Evolutionary conservation across 1,284 basidiomycete genomes (phyloP).

Genomic region (Austropuccinia psidii): DNA sequence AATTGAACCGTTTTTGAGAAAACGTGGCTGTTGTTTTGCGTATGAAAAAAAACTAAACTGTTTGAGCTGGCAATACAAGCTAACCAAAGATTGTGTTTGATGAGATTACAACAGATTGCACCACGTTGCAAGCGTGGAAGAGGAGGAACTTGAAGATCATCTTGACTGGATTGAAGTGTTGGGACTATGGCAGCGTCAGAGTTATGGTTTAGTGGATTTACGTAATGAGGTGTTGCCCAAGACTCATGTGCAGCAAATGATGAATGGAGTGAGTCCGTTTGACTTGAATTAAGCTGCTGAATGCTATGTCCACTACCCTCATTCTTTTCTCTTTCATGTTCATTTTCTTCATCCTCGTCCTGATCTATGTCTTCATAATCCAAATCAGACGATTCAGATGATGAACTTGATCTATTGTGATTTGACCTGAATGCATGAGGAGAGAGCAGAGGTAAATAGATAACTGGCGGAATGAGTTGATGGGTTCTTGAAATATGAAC

Average conservation of each 20-base stretch:
- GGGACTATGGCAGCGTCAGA: background rate
- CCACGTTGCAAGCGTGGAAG: background rate
- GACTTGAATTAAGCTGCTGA: background rate
- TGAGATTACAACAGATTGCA: background rate
- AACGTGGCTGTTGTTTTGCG: too few relatives aligned
- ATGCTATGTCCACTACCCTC: too few relatives aligned
- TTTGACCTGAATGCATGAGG: background rate
- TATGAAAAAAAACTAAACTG: background rate
- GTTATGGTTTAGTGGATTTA: background rate
- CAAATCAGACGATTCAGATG: too few relatives aligned
- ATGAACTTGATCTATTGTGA: too few relatives aligned
- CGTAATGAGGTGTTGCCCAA: background rate
- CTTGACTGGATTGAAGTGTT: background rate
- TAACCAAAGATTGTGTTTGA: background rate
- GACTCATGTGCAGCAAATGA: background rate
- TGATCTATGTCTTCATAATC: too few relatives aligned
- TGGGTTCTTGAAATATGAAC: background rate
- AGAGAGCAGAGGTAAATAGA: background rate
- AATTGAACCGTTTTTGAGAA: too few relatives aligned
- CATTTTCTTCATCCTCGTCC: too few relatives aligned
- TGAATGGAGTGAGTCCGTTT: background rate
- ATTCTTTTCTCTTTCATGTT: too few relatives aligned
- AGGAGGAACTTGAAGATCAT: background rate
- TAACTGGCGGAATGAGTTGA: background rate
- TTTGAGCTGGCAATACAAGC: background rate